Base-by-base conservation (phyloP, 1,139 yeast genomes). In the Pichia sp. region DNA sequence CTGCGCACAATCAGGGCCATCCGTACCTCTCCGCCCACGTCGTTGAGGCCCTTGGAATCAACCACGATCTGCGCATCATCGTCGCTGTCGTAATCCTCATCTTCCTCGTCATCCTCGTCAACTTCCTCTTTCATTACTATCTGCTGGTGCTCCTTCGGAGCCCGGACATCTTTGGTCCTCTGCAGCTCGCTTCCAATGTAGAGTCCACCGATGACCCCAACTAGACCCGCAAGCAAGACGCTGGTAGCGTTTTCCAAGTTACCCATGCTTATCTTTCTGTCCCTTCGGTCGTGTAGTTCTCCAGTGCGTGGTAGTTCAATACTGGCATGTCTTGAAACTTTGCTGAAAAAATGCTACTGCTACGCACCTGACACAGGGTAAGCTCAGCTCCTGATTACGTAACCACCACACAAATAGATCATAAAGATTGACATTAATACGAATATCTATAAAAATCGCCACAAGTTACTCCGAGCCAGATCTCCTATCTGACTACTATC, bases 1-100 rank as follows among this genome's bases (percentile, higher is more conserved):
- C 87, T 89, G 57, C 99, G 82, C 1, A 93, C 92, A 1, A 90
- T 82, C 42, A 95, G 75, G 0, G 95, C 90, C 96, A 93, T 87
- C 61, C 90, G 77, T 46, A 87, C 92, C 68, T 88, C 96, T 4
- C 89, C 93, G 2, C 84, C 88, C 19, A 84, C 72, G 23, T 76
- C 81, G 63, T 85, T 85, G 59, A 86, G 71, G 2, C 79, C 70
- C 0, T 72, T 69, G 1, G 90, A 84, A 61, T 85, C 79, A 49
- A 85, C 76, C 11, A 38, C 6, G 2, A 55, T 51, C 4, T 56
- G 56, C 19, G 36, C 38, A 55, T 51, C 53, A 48, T 75, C 70
- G 7, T 79, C 85, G 44, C 80, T 81, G 44, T 80, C 84, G 6
- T 75, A 79, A 1, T 74, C 74, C 11, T 72, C 77, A 7, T 73